A percentile compares a stretch with the other conserved stretches of the same genome.
Evolutionary conservation across 2,329 filamentous ascomycete genomes (phyloP).

Genomic region (Fusarium vanettenii): DNA sequence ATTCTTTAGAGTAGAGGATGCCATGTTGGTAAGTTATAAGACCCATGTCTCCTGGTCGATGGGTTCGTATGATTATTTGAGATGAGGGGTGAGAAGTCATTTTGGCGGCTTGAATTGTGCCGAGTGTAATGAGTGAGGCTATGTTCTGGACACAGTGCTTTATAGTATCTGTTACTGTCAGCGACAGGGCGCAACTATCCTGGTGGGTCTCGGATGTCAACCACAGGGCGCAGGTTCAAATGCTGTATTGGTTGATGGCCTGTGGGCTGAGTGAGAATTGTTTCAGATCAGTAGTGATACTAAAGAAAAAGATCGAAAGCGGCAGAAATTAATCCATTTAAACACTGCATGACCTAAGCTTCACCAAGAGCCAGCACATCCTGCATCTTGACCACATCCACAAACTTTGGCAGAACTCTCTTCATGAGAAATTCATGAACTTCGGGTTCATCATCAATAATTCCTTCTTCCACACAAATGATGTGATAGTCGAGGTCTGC

Average conservation of each 20-base stretch:
- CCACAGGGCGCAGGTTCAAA: neutral
- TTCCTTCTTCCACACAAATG: neutral
- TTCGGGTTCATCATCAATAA: neutral
- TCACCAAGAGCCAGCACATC: neutral
- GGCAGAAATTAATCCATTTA: neutral
- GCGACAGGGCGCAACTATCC: neutral
- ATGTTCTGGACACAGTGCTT: neutral
- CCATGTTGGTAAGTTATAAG: slow-evolving; percentile 42
- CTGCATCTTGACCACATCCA: neutral
- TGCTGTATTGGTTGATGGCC: neutral
- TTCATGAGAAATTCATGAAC: slow-evolving; percentile 5
- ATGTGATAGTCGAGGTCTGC: neutral
- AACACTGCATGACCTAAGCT: neutral
- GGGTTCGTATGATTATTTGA: neutral
- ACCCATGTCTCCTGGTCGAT: slow-evolving; percentile 27
- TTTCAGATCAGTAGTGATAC: neutral
- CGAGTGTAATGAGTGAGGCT: no score
- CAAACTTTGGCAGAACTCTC: slow-evolving; percentile 8
- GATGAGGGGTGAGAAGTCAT: neutral
- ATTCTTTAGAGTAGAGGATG: slow-evolving; percentile 33
- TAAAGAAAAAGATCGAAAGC: neutral
- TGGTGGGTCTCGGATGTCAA: neutral
- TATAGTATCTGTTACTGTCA: neutral
- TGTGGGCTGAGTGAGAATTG: neutral
- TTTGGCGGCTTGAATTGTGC: neutral